Percentiles rank a stretch among this genome's conserved stretches.
Conservation (phyloP, 2,329 filamentous ascomycete genomes). For the Colletotrichum sp. region DNA sequence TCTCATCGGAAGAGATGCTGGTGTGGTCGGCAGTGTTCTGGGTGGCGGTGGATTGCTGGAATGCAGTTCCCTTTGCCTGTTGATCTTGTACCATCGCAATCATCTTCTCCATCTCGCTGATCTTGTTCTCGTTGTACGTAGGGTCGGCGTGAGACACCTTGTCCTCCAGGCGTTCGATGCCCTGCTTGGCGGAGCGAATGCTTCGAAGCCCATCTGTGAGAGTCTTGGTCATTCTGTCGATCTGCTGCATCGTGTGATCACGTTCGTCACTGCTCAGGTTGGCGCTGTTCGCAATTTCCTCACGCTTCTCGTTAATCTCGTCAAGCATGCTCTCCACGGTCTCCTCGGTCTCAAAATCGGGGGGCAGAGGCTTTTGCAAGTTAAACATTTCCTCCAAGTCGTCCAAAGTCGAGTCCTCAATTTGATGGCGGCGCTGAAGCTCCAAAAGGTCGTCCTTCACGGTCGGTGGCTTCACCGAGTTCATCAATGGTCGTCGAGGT, state of each 20-base stretch:
- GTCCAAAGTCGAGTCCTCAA: slow-evolving; percentile 66
- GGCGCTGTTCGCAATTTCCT: slow-evolving; percentile 10
- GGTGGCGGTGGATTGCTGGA: background rate
- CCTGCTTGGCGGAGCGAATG: slow-evolving; percentile 60
- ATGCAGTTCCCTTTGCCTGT: slow-evolving; percentile 3
- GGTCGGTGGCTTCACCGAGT: slow-evolving; percentile 58
- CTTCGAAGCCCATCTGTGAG: slow-evolving; percentile 56
- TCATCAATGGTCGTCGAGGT: slow-evolving; percentile 50
- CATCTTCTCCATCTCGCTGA: background rate
- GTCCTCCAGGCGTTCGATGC: slow-evolving; percentile 63
- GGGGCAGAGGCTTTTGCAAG: background rate
- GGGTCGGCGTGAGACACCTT: slow-evolving; percentile 48
- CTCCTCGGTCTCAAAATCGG: slow-evolving; percentile 15
- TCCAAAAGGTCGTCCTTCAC: slow-evolving; percentile 61
- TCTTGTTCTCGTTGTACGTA: slow-evolving; percentile 6
- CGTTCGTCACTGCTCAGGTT: slow-evolving; percentile 27
- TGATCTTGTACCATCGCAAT: slow-evolving; percentile 1
- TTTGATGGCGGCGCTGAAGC: slow-evolving; percentile 56
- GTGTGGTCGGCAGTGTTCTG: background rate
- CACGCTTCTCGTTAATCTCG: slow-evolving; percentile 21
- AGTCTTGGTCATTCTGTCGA: slow-evolving; percentile 56
- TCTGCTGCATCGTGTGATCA: slow-evolving; percentile 46
- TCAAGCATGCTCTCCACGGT: slow-evolving; percentile 11
- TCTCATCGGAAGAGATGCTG: background rate
- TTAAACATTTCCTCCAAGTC: slow-evolving; percentile 57